Conservation (phyloP, 1,139 yeast species). For the Protomyces gravidus region DNA sequence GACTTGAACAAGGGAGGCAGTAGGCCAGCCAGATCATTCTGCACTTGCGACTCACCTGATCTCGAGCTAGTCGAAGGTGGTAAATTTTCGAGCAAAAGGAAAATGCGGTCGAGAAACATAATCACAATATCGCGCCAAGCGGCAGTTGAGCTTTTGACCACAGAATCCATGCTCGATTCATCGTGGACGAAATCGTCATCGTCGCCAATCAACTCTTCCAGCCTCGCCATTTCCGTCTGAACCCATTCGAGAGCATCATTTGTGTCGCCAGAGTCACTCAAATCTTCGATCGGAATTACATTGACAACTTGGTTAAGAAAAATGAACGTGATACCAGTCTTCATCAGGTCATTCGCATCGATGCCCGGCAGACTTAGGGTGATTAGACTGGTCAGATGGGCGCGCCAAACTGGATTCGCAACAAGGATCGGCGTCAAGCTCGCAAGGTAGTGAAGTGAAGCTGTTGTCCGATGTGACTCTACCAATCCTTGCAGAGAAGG, state of each 20-base stretch:
- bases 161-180: conserved; percentile 47
- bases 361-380: conserved; percentile 72
- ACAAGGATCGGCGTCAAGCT: conserved; percentile 67
- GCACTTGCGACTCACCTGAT: conserved; percentile 36
- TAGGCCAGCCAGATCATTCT: conserved; percentile 52
- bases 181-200: conserved; percentile 12
- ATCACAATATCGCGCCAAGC: conserved; percentile 62
- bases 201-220: conserved; percentile 37
- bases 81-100: conserved; percentile 66
- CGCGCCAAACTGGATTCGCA: conserved; percentile 59
- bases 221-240: conserved; percentile 44
- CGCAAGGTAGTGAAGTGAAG: conserved; percentile 66
- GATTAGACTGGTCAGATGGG: conserved; percentile 71
- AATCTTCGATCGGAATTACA: conserved; percentile 60
- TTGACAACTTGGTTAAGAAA: conserved; percentile 68
- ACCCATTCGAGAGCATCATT: conserved; percentile 70
- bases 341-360: conserved; percentile 78
- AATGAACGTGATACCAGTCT: conserved; percentile 66
- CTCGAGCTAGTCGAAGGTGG: conserved; percentile 53
- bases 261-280: conserved; percentile 46
- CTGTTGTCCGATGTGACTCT: conserved; percentile 73
- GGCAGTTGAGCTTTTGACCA: conserved; percentile 69
- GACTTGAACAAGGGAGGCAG: conserved; percentile 66
- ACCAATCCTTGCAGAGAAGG: conserved; percentile 75
- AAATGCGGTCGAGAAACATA: conserved; percentile 56